Evolutionary conservation across 2,329 filamentous ascomycete genomes (phyloP).

Genomic region (Cercospora zeina): DNA sequence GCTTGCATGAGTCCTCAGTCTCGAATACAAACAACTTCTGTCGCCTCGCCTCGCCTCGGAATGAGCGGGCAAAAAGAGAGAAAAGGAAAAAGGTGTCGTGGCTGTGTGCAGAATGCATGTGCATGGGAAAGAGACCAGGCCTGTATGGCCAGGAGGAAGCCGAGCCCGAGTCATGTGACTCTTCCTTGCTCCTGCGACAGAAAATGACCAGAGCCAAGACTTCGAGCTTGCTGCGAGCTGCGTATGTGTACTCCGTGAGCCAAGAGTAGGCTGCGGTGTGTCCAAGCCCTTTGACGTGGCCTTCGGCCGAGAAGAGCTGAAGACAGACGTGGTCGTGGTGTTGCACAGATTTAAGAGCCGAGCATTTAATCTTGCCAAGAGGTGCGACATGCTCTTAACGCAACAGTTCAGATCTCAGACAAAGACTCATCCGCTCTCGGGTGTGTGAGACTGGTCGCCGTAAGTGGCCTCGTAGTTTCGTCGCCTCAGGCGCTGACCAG

Average conservation of each 20-base stretch:
- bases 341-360: neutral
- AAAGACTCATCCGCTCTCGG: neutral
- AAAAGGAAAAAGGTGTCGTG: neutral
- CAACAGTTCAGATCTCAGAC: neutral
- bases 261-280: neutral
- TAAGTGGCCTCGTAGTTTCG: neutral
- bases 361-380: neutral
- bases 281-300: constrained; percentile 6
- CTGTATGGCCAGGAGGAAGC: neutral
- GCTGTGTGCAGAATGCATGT: neutral
- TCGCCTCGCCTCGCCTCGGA: neutral
- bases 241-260: neutral
- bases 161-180: neutral
- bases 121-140: neutral
- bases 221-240: neutral
- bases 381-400: neutral
- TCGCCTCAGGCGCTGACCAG: neutral
- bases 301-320: neutral
- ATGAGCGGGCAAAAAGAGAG: neutral
- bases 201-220: neutral
- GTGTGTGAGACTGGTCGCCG: neutral
- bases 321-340: neutral
- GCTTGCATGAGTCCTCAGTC: neutral
- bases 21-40: neutral
- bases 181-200: neutral